Evolutionary conservation across 352 stramenopile genomes (phyloP).

Genomic region (Phytopythium helicoides): DNA sequence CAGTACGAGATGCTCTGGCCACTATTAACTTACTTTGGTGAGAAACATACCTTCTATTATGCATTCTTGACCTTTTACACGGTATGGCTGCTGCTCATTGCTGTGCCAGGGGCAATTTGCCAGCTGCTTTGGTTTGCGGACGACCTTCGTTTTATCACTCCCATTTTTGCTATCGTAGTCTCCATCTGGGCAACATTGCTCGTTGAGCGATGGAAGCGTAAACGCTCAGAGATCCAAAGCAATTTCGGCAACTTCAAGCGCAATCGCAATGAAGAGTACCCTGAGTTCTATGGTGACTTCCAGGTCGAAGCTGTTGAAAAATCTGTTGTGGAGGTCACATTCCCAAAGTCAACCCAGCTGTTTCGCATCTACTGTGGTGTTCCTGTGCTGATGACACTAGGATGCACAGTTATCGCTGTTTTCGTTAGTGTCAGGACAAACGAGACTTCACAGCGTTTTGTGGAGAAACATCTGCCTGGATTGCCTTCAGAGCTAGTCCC

Average conservation of each 20-base stretch:
- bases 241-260: conserved; percentile 77
- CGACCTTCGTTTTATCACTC: conserved; percentile 29
- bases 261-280: conserved; percentile 48
- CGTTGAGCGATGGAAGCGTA: conserved; percentile 90
- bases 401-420: conserved; percentile 38
- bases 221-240: conserved; percentile 73
- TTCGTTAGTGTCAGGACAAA: conserved; percentile 59
- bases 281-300: conserved; percentile 72
- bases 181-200: conserved; percentile 85
- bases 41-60: conserved; percentile 83
- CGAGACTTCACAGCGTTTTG: conserved; percentile 20
- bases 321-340: conserved; percentile 46
- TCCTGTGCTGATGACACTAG: conserved; percentile 56
- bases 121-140: conserved; percentile 42
- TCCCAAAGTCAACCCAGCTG: conserved; percentile 60
- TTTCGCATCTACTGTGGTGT: conserved; percentile 56
- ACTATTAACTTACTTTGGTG: conserved; percentile 76
- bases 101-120: conserved; percentile 40
- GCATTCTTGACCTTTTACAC: conserved; percentile 77
- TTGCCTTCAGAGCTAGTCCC: conserved; percentile 31
- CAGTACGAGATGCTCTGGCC: conserved; percentile 83
- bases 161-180: conserved; percentile 71
- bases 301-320: conserved; percentile 47
- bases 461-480: conserved; percentile 29
- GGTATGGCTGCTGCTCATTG: conserved; percentile 62